Conservation (phyloP, 2,329 filamentous ascomycete genomes). For the Ophiostoma quercus region DNA sequence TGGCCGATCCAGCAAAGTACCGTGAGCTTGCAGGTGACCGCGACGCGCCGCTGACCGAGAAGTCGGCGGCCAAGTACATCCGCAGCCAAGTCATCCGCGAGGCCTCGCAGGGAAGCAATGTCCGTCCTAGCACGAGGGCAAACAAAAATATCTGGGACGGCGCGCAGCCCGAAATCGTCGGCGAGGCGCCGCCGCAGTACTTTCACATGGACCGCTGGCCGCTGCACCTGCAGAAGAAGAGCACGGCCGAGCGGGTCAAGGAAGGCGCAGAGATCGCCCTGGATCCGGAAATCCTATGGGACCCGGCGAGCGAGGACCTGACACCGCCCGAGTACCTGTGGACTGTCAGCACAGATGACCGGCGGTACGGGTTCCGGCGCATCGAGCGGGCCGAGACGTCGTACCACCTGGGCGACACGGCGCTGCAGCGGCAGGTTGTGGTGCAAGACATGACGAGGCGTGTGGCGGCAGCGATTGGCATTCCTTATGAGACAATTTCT, state of each 20-base stretch:
- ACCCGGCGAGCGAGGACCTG: conserved; percentile 32
- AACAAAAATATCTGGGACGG: conserved; percentile 36
- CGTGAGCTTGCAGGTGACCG: conserved; percentile 12
- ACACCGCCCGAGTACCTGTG: conserved; percentile 28
- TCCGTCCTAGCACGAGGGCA: conserved; percentile 36
- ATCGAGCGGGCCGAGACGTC: conserved; percentile 29
- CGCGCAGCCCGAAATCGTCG: conserved; percentile 31
- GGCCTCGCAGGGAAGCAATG: conserved; percentile 39
- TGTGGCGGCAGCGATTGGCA: conserved; percentile 21
- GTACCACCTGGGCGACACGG: conserved; percentile 39
- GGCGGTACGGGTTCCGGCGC: conserved; percentile 28
- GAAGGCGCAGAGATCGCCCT: not conserved
- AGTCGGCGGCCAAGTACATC: conserved; percentile 32
- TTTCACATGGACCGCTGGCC: conserved; percentile 49
- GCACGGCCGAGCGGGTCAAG: conserved; percentile 23
- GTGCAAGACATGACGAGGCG: conserved; percentile 27
- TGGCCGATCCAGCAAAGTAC: conserved; percentile 31
- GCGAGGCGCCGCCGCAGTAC: conserved; percentile 33
- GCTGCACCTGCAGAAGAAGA: conserved; percentile 36
- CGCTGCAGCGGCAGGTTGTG: conserved; percentile 34
- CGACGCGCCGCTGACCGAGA: conserved; percentile 18
- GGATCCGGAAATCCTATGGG: conserved; percentile 29
- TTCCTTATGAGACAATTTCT: not conserved
- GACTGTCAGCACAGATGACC: conserved; percentile 27
- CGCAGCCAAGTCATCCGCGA: conserved; percentile 42